Evolutionary conservation across 2,329 filamentous ascomycete genomes (phyloP), one percentile per base, ranked within the genome.

Genomic region (Penicillium sp.): DNA sequence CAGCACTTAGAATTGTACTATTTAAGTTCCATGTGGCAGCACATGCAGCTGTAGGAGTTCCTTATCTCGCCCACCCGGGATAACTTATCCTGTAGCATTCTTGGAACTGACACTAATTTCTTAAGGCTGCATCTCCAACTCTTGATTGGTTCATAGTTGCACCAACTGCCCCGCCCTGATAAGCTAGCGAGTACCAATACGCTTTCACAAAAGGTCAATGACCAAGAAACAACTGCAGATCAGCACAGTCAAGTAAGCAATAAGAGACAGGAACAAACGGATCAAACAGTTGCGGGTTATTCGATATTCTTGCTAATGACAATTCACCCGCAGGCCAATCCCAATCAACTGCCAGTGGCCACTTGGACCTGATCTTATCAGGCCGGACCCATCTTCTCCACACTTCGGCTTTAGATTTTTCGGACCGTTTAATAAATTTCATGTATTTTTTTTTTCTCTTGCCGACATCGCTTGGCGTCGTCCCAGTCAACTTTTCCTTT

Each of bases 271-370:
- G 9, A 10, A 33, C 39, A 26, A 44, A 29, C 39, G 7, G 13
- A 24, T 18, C 34, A 26, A 40, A 16, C 24, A 33, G 11, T 7
- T 24, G 14, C 23, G 26, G 28, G 5, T 55, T 55, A 55, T 48
- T 45, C 52, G 48, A 55, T 55, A 11, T 43, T 48, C 48, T 55
- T 51, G 48, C 52, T 55, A 55, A 55, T 55, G 34, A 34, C 42
- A 44, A 44, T 45, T 19, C 14, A 1, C 5, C 8, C 31, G 11
- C 45, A 16, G 33, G n/a, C n/a, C n/a, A n/a, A n/a, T n/a, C n/a
- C n/a, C n/a, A 11, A 2, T 18, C 31, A 18, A n/a, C 16, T 24
- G 46, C n/a, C n/a, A n/a, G n/a, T n/a, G 10, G 37, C 33, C 16
- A 21, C 18, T 23, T 9, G 5, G 13, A 34, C 8, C 13, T 34